Evolutionary conservation across 1,139 yeast genomes (phyloP).

Genomic region (Pichia sp.): DNA sequence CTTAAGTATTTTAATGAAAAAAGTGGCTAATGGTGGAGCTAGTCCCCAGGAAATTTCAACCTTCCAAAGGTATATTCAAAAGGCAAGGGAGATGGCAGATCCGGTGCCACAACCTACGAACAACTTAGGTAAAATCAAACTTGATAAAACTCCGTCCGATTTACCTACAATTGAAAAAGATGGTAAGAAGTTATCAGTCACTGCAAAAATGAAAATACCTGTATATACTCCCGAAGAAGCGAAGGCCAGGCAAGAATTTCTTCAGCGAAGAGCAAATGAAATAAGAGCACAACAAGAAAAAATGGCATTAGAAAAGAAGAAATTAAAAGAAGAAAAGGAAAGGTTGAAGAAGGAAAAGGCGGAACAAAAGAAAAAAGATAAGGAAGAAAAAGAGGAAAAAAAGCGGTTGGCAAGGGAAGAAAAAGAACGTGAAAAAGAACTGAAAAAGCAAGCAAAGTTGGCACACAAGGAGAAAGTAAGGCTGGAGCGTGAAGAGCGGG

Average conservation of each 20-base stretch:
- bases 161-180: not conserved
- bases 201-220: not conserved
- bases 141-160: not conserved
- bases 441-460: conserved; percentile 16
- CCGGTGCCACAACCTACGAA: conserved; percentile 6
- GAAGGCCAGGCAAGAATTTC: conserved; percentile 9
- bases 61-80: conserved; percentile 70
- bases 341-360: conserved; percentile 21
- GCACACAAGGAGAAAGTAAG: conserved; percentile 15
- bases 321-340: conserved; percentile 23
- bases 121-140: conserved; percentile 9
- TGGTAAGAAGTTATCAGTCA: not conserved
- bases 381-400: conserved; percentile 16
- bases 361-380: conserved; percentile 15
- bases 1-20: conserved; percentile 64
- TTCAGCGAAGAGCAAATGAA: conserved; percentile 11
- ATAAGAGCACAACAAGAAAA: conserved; percentile 18
- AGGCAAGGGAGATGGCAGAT: conserved; percentile 72
- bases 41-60: conserved; percentile 58
- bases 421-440: conserved; percentile 26
- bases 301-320: conserved; percentile 13
- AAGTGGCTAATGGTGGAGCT: conserved; percentile 78
- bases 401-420: conserved; percentile 15
- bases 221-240: conserved; percentile 10
- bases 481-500: conserved; percentile 9